A percentile compares a stretch with the other conserved stretches of the same genome.
Evolutionary conservation across 176 grass and related monocot genomes (phyloP).

Genomic region (Chrysopogon serrulatus): DNA sequence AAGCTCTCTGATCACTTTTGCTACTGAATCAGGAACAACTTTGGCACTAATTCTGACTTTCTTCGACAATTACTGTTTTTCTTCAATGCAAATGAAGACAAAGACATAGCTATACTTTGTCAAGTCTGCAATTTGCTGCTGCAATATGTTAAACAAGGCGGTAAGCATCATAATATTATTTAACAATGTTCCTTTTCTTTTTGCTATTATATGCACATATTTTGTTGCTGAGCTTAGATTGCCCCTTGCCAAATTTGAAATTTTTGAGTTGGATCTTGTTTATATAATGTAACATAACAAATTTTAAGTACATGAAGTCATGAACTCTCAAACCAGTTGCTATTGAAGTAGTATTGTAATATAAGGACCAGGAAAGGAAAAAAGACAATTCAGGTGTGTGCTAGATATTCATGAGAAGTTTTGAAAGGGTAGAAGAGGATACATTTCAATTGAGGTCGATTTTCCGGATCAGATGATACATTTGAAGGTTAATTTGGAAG

Average conservation of each 20-base stretch:
- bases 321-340: neutral
- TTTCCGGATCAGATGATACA: neutral
- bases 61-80: constrained; percentile 96
- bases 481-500: neutral
- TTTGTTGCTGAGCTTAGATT: neutral
- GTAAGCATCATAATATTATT: constrained; percentile 34
- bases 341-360: neutral
- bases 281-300: neutral
- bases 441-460: neutral
- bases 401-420: neutral
- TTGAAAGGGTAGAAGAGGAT: neutral
- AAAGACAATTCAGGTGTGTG: neutral
- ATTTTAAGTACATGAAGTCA: neutral
- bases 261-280: neutral
- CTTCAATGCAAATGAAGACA: constrained; percentile 68
- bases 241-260: neutral
- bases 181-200: neutral
- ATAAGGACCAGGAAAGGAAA: neutral
- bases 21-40: constrained; percentile 65
- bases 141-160: constrained; percentile 50
- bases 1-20: constrained; percentile 39
- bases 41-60: constrained; percentile 65
- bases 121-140: constrained; percentile 69
- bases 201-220: neutral
- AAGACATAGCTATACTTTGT: constrained; percentile 67